Base-by-base conservation (phyloP, 1,139 yeast species). In the Geotrichum carabidarum region DNA sequence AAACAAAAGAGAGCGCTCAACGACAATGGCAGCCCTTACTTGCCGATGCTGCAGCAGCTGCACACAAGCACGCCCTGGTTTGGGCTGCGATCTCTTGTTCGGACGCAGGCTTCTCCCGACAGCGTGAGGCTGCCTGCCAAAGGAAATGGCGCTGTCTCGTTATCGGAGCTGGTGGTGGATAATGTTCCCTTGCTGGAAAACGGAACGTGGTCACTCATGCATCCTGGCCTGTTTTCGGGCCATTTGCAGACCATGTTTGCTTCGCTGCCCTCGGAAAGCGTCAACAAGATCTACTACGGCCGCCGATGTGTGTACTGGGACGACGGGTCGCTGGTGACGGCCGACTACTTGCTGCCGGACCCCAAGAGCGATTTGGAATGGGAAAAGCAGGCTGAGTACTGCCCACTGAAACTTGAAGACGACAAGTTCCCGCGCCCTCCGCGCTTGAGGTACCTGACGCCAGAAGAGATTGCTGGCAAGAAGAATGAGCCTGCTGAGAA, bases 181-280 rank as follows among this genome's bases (percentile, higher is more conserved):
- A 60, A 66, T 46, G 74, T 80, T 1, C 81, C 83, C 1, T 76
- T 71, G 14, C 70, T 81, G 45, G 63, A 66, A n/a, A 66, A 78
- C 49, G 74, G 74, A 6, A 63, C 58, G 2, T 56, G 44, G 42
- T 18, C 45, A n/a, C 27, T 46, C 32, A 43, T 53, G 54, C 78
- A 80, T 58, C 93, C 94, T 6, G 68, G 76, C 4, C 70, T 85
- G 40, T 84, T 83, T 68, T 84, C 81, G 60, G 96, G 96, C 43
- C 74, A 82, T 31, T 71, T 88, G 43, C 97, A 90, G 71, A 86
- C 95, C 0, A 60, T 86, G 61, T 82, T 84, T 62, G 77, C 86
- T 51, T 73, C 77, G 41, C 80, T 81, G 11, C 79, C 82, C 59
- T 77, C 77, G 57, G 76, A 81, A 7, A 73, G 77, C 46, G 69